These are phyloP conservation scores for Monilinia fructicola DNA, from an alignment of 2,329 filamentous ascomycete genomes.

Conservation along the genomic window DNA sequence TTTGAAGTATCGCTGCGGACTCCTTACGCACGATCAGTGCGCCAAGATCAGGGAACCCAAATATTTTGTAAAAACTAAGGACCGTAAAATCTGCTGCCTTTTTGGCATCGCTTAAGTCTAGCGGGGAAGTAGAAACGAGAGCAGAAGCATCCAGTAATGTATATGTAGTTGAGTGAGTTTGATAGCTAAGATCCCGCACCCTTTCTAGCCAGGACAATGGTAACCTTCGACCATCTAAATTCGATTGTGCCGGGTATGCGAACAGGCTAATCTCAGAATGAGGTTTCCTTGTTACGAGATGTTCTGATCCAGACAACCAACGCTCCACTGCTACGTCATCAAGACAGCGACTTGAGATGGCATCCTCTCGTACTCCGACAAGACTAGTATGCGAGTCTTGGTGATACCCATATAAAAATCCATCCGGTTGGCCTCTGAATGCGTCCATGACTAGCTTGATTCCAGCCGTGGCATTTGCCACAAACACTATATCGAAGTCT, in stretches of 20 bases:
- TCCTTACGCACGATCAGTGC: conserved; percentile 78
- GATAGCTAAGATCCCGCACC: conserved; percentile 44
- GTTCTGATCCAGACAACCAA: conserved; percentile 56
- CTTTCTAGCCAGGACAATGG: conserved; percentile 66
- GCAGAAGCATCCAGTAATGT: conserved; percentile 84
- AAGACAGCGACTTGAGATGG: conserved; percentile 64
- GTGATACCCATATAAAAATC: conserved; percentile 83
- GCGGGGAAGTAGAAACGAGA: conserved; percentile 70
- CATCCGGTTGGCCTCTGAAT: conserved; percentile 64
- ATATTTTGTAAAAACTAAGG: conserved; percentile 95
- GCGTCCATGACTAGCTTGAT: conserved; percentile 84
- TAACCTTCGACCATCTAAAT: conserved; percentile 60
- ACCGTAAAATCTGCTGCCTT: conserved; percentile 79
- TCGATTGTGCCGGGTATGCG: conserved; percentile 65
- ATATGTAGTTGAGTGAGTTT: conserved; percentile 46
- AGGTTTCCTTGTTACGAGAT: conserved; percentile 38
- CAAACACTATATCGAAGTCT: conserved; percentile 85
- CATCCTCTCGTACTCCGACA: conserved; percentile 75
- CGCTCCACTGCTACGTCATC: conserved; percentile 59
- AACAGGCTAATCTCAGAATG: conserved; percentile 53
- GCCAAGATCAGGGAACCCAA: conserved; percentile 90
- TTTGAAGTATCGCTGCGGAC: conserved; percentile 61
- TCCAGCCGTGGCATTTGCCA: conserved; percentile 86
- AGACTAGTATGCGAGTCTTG: conserved; percentile 83
- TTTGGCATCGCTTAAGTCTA: conserved; percentile 64